Evolutionary conservation across 345 rosid genomes (phyloP), one percentile per base, ranked within the genome.

Genomic region (Heritiera fomes): DNA sequence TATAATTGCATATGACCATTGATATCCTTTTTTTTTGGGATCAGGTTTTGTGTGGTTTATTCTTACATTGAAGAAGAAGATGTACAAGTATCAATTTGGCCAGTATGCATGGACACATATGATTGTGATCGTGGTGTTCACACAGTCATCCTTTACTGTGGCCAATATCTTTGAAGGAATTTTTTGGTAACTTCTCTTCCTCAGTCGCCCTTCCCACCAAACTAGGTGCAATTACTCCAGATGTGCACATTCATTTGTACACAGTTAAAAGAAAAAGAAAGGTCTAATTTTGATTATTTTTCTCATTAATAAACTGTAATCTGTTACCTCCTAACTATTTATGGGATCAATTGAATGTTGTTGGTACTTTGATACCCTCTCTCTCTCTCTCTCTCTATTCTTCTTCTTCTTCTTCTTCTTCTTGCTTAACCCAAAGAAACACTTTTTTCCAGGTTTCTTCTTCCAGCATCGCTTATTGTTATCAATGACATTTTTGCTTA

Each of bases 51-150:
- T 96, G 88, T 96, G 99, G 99, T 96, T 96, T 89, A 96, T 96
- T 83, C 92, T 96, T 75, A 88, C 99, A 28, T 81, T 96, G 63
- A 96, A 96, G 86, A 96, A 92, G 97, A 91, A 90, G 92, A 90
- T 94, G 97, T 96, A 96, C 90, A 94, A 96, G 93, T 96, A 96
- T 92, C 99, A 96, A 87, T 96, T 96, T 91, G 91, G 98, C 83
- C 99, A 96, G 81, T 94, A 90, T 80, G 98, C 99, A 45, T 96
- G 99, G 99, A 96, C 99, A 14, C 99, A 96, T 77, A 96, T 96
- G 99, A 96, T 96, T 82, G 86, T 96, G 79, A 92, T 94, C 14
- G 97, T 96, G 84, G 98, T 96, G 80, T 96, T 96, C 80, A 86
- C 94, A 5, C 99, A 96, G 78, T 96, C 98, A 20, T 89, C 99